Percentiles rank a stretch among this genome's conserved stretches.
phyloP scores from a whole-genome alignment of 371 early-diverging fungal genomes.

The Mortierella sp. region DNA sequence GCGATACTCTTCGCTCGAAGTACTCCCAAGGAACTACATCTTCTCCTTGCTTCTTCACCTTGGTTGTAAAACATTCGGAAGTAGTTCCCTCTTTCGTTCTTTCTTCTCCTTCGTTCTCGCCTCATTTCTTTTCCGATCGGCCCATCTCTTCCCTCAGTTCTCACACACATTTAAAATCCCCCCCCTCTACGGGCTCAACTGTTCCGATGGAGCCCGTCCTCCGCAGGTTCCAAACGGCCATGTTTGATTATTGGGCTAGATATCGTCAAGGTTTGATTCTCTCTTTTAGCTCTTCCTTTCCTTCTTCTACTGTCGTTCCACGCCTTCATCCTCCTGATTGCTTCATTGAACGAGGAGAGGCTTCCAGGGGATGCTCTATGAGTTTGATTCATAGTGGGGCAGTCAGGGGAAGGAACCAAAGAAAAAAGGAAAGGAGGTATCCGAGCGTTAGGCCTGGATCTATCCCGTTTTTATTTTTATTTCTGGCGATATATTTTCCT shows the following conservation, averaged over 20 bases:
- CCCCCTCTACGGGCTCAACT: background rate
- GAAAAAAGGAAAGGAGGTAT: too few species aligned
- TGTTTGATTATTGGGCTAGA: too few species aligned
- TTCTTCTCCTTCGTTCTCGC: background rate
- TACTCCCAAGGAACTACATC: background rate
- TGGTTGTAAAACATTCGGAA: background rate
- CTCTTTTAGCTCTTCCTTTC: background rate
- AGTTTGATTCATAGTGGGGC: too few species aligned
- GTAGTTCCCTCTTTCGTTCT: slow-evolving; percentile 3
- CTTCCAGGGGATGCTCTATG: too few species aligned
- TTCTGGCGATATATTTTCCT: too few species aligned
- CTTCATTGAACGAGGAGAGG: too few species aligned
- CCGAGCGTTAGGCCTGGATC: too few species aligned
- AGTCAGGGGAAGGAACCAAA: too few species aligned
- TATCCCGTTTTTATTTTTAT: too few species aligned
- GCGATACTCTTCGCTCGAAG: background rate
- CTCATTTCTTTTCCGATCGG: slow-evolving; percentile 8
- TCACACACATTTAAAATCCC: too few species aligned
- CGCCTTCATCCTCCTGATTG: too few species aligned
- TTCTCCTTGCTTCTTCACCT: background rate
- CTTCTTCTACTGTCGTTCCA: background rate
- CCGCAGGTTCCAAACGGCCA: background rate
- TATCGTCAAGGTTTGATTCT: background rate
- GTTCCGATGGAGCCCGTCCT: slow-evolving; percentile 10
- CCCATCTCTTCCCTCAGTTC: background rate